These are phyloP conservation scores for Apiospora phragmitis DNA, from an alignment of 2,329 filamentous ascomycete genomes.

Conservation along the genomic window DNA sequence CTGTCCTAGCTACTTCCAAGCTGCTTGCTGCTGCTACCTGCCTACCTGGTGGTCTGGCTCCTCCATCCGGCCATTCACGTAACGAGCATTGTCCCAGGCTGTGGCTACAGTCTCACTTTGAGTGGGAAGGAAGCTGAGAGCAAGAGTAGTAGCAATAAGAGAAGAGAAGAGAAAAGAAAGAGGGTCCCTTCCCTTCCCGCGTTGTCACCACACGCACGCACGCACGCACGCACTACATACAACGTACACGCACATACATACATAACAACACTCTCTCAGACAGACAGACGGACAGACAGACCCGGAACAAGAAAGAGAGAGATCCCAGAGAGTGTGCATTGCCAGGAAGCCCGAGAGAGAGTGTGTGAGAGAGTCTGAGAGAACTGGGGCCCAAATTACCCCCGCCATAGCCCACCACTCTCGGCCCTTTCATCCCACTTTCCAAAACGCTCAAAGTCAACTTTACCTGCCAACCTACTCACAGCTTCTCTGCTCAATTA, in stretches of 20 bases:
- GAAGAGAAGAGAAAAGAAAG: background rate
- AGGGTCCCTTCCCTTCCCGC: background rate
- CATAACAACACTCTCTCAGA: background rate
- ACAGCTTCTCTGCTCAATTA: constrained; percentile 3
- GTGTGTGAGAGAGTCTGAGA: background rate
- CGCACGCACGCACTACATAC: background rate
- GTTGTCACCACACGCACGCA: background rate
- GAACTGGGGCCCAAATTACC: background rate
- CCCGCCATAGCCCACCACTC: constrained; percentile 7
- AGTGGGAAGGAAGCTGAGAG: background rate
- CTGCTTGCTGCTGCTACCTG: background rate
- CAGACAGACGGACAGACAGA: background rate
- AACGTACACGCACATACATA: background rate
- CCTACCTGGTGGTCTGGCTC: background rate
- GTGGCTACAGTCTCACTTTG: constrained; percentile 5
- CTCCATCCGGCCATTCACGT: background rate
- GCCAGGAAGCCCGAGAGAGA: background rate
- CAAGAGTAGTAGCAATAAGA: background rate
- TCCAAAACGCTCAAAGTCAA: constrained; percentile 13
- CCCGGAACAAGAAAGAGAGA: background rate
- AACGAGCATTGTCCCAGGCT: background rate
- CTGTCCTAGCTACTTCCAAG: background rate
- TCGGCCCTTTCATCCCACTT: constrained; percentile 12
- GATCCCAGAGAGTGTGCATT: background rate
- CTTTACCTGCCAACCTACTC: constrained; percentile 6